phyloP scores from a whole-genome alignment of 1,139 yeast genomes.

The Scheffersomyces titani region DNA sequence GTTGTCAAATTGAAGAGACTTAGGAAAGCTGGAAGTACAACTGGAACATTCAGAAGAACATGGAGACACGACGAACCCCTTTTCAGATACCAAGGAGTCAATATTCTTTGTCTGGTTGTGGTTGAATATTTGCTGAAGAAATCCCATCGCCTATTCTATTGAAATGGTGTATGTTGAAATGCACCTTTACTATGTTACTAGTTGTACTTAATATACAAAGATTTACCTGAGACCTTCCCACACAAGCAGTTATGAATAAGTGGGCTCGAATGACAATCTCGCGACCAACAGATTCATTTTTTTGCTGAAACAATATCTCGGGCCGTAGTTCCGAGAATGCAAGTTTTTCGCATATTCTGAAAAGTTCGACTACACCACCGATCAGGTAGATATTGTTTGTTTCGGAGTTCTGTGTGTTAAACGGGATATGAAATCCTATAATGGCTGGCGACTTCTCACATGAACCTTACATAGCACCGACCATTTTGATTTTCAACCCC shows the following conservation, averaged over 20 bases:
- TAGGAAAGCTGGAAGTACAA: slow-evolving; percentile 57
- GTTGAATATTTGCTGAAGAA: neutral
- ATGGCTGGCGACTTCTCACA: neutral
- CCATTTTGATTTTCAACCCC: neutral
- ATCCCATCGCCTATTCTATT: neutral
- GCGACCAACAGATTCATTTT: neutral
- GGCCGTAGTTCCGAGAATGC: neutral
- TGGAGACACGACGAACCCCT: slow-evolving; percentile 44
- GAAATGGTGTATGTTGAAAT: too few relatives aligned
- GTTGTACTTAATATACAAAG: neutral
- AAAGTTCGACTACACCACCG: neutral
- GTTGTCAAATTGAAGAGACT: slow-evolving; percentile 53
- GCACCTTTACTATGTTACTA: neutral
- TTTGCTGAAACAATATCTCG: neutral
- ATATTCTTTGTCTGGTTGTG: neutral
- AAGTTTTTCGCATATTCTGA: neutral
- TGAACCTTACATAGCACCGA: too few relatives aligned
- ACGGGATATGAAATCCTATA: neutral
- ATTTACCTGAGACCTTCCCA: neutral
- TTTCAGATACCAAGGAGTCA: slow-evolving; percentile 8
- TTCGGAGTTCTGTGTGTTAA: neutral
- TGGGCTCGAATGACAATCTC: neutral
- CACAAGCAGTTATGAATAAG: neutral
- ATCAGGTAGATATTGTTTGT: neutral
- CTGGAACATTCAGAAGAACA: slow-evolving; percentile 52